Base-by-base conservation (phyloP, 768 basidiomycete genomes). In the Inosperma sp. region DNA sequence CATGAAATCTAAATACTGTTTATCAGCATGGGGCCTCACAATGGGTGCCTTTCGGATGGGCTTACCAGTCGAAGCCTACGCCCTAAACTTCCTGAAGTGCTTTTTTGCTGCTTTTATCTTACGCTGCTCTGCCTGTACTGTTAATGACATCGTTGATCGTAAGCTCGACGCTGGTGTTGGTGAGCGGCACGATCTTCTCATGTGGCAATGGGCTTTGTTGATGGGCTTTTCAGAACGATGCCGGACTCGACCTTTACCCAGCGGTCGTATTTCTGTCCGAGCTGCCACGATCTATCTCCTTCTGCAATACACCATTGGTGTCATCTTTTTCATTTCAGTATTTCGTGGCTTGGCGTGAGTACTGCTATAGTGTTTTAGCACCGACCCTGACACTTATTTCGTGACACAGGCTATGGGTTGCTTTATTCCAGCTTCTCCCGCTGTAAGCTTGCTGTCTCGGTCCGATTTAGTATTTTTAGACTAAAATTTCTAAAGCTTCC, bases 91-190 rank as follows among this genome's bases (percentile, higher is more conserved):
- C 8, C 31, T 65, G 7, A 65, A 69, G 36, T 73, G 64, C 48
- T 54, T 73, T 2, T 44, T 75, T 26, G 68, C 67, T 3, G 74
- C 76, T 1, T 72, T 77, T 51, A 43, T 65, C 29, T 27, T 51
- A 14, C 45, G 74, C 29, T 65, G 73, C 47, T 77, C 78, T 2
- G 79, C 78, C 1, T 80, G 79, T 55, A 78, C 78, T 2, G 65
- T 80, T 26, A 80, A 81, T 51, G 79, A 81, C 51, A 79, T 81
- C 14, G 72, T 78, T 45, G 79, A 81, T 58, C 69, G 74, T 10
- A 57, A 76, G 19, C 66, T 79, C 57, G 79, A 81, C 58, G 76
- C 73, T 17, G 73, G 72, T 44, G 78, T 81, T 51, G 78, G 79
- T 77, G 35, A 47, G 76, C 64, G 22, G 42, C 30, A 34, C 10